phyloP scores from a whole-genome alignment of 2,329 filamentous ascomycete genomes.

The Claviceps fusiformis region DNA sequence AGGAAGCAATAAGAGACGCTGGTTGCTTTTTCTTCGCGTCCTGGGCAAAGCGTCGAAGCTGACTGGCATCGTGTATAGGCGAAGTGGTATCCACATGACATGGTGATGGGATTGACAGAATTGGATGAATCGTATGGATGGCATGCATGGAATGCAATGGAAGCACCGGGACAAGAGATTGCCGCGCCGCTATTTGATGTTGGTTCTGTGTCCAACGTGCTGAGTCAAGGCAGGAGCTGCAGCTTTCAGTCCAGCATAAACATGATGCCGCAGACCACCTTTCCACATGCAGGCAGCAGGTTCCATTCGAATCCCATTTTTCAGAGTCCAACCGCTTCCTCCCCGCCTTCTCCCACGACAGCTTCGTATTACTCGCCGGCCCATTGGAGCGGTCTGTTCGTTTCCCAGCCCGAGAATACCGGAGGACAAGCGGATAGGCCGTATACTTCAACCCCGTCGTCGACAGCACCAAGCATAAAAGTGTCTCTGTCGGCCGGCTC shows the following conservation, averaged over 20 bases:
- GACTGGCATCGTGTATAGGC: background rate
- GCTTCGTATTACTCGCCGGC: no score
- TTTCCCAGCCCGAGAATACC: no score
- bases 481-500: background rate
- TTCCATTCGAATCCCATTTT: background rate
- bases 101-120: no score
- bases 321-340: background rate
- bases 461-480: no score
- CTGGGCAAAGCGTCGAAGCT: background rate
- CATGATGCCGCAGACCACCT: background rate
- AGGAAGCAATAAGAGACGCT: no score
- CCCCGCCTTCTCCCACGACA: no score
- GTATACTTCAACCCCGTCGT: no score
- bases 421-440: no score
- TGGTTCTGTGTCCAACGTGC: background rate
- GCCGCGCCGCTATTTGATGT: background rate
- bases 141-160: background rate
- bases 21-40: background rate
- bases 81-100: background rate
- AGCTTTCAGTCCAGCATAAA: background rate
- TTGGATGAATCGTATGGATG: no score
- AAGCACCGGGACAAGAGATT: background rate
- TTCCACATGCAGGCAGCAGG: background rate
- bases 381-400: no score
- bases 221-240: background rate